Conservation (phyloP, 768 basidiomycete genomes). For the Jaapia argillacea region DNA sequence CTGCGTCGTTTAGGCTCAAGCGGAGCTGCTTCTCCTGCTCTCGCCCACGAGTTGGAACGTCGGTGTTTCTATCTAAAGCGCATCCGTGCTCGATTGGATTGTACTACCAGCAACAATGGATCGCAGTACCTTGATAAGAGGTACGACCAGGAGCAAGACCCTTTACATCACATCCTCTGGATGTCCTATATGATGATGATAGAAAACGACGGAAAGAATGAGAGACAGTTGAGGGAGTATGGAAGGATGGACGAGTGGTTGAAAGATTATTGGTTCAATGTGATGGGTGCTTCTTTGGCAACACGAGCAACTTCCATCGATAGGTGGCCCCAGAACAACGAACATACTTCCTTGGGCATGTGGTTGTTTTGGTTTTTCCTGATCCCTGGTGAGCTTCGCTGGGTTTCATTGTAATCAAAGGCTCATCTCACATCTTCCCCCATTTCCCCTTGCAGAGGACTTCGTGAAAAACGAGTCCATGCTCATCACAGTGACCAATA, state of each 20-base stretch:
- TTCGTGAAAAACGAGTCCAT: conserved; percentile 28
- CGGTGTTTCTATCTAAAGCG: conserved; percentile 49
- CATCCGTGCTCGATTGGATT: conserved; percentile 37
- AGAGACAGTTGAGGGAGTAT: conserved; percentile 58
- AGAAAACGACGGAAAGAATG: conserved; percentile 72
- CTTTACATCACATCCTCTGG: conserved; percentile 44
- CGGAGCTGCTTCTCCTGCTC: conserved; percentile 26
- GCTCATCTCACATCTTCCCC: not conserved
- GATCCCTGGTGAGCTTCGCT: conserved; percentile 37
- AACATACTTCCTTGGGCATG: conserved; percentile 51
- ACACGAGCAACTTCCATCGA: conserved; percentile 29
- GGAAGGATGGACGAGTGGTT: conserved; percentile 57
- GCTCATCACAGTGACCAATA: conserved; percentile 35
- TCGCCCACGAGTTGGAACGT: conserved; percentile 56
- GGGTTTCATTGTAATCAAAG: not conserved
- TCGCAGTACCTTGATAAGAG: conserved; percentile 10
- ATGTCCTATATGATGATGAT: conserved; percentile 69
- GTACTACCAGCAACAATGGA: conserved; percentile 15
- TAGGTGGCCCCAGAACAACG: conserved; percentile 47
- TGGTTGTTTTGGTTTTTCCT: conserved; percentile 76
- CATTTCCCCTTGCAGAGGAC: conserved; percentile 27
- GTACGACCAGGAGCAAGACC: conserved; percentile 12
- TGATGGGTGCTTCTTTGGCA: conserved; percentile 44
- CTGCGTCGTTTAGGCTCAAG: no score
- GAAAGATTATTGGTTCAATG: conserved; percentile 55